phyloP scores from a whole-genome alignment of 257 asterid genomes.

The Scutellaria barbata region DNA sequence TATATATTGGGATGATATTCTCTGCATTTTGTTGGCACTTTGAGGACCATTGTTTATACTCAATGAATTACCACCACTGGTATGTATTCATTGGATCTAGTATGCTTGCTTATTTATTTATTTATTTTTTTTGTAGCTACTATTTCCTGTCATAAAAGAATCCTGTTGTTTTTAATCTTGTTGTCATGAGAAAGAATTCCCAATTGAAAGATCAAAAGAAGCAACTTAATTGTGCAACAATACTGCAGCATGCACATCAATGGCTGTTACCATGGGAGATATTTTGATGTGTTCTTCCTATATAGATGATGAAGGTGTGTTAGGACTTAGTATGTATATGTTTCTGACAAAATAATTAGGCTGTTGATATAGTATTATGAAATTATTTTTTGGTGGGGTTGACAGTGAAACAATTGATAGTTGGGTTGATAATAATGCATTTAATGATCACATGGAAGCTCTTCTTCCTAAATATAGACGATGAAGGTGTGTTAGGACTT shows the following conservation, averaged over 20 bases:
- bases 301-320: constrained; percentile 10
- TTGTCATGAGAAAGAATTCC: constrained; percentile 8
- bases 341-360: background rate
- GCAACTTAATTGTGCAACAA: constrained; percentile 6
- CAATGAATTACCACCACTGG: constrained; percentile 99
- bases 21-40: constrained; percentile 99
- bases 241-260: constrained; percentile 1
- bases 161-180: background rate
- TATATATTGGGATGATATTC: constrained; percentile 90
- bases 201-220: constrained; percentile 22
- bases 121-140: constrained; percentile 15
- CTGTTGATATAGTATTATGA: constrained; percentile 11
- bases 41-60: constrained; percentile 97
- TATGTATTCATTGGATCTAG: constrained; percentile 40
- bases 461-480: background rate
- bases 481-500: constrained; percentile 13
- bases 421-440: constrained; percentile 6
- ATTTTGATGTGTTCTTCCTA: background rate
- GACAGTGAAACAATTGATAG: background rate
- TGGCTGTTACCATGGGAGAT: too few relatives aligned
- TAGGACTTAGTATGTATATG: background rate
- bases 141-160: background rate
- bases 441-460: background rate
- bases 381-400: constrained; percentile 3
- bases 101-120: constrained; percentile 27